Evolutionary conservation across 2,329 filamentous ascomycete genomes (phyloP).

Genomic region (Penicillium olsonii): DNA sequence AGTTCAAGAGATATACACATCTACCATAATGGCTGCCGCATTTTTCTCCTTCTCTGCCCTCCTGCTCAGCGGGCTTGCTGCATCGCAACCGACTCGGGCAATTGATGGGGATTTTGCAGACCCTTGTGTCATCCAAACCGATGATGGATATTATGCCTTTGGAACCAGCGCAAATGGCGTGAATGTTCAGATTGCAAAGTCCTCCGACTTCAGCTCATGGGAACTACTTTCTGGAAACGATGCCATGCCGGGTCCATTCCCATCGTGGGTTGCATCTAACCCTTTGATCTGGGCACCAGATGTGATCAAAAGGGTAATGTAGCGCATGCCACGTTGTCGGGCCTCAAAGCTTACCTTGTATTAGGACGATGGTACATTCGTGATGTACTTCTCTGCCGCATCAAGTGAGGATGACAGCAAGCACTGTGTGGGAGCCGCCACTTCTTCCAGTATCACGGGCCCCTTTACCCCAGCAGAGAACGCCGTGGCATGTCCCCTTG

Average conservation of each 20-base stretch:
- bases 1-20: too few species aligned
- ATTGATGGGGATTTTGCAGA: slow-evolving; percentile 56
- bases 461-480: slow-evolving; percentile 51
- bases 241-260: slow-evolving; percentile 50
- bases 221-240: slow-evolving; percentile 52
- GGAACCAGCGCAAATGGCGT: slow-evolving; percentile 51
- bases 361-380: slow-evolving; percentile 47
- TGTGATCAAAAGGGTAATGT: slow-evolving; percentile 47
- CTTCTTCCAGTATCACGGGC: slow-evolving; percentile 47
- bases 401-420: slow-evolving; percentile 35
- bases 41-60: slow-evolving; percentile 1
- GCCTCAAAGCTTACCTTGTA: not conserved
- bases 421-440: slow-evolving; percentile 60
- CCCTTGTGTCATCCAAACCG: slow-evolving; percentile 52
- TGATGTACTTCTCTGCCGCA: slow-evolving; percentile 60
- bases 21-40: not conserved
- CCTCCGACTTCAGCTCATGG: slow-evolving; percentile 48
- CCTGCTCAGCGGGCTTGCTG: slow-evolving; percentile 5
- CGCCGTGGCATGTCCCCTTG: slow-evolving; percentile 53
- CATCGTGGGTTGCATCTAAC: slow-evolving; percentile 52
- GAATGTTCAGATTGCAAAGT: slow-evolving; percentile 56
- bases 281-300: slow-evolving; percentile 61
- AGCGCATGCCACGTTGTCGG: not conserved
- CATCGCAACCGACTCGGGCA: slow-evolving; percentile 20
- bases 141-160: slow-evolving; percentile 58